phyloP scores from a whole-genome alignment of 1,284 basidiomycete genomes.

The Moesziomyces aphidis region DNA sequence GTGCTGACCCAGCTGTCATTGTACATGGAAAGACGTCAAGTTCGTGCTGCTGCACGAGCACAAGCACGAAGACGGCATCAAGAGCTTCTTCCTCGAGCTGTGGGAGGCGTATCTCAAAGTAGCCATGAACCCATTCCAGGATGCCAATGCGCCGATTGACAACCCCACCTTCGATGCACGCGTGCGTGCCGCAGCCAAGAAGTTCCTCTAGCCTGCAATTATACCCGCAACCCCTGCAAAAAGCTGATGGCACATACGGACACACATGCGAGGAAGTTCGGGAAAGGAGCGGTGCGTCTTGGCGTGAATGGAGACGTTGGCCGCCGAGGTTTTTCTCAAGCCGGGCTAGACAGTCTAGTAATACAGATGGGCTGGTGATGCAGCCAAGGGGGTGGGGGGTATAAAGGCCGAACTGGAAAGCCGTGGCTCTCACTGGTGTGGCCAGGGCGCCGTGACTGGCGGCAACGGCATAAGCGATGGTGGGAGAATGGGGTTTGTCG shows the following conservation, averaged over 20 bases:
- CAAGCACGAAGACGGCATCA: slow-evolving; percentile 66
- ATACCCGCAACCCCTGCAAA: background rate
- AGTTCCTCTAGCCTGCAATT: slow-evolving; percentile 49
- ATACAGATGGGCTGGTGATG: background rate
- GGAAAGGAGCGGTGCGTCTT: slow-evolving; percentile 4
- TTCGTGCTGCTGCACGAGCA: slow-evolving; percentile 66
- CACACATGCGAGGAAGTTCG: too few species aligned
- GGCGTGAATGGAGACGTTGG: slow-evolving; percentile 12
- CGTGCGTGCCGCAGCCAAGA: slow-evolving; percentile 56
- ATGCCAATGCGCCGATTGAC: slow-evolving; percentile 55
- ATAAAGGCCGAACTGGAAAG: background rate
- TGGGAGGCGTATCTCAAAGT: slow-evolving; percentile 65
- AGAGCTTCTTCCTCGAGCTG: slow-evolving; percentile 65
- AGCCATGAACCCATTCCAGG: slow-evolving; percentile 64
- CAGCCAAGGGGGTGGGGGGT: background rate
- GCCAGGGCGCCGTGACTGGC: background rate
- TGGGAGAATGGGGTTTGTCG: background rate
- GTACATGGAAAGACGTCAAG: slow-evolving; percentile 52
- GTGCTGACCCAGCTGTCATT: background rate
- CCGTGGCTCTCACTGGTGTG: background rate
- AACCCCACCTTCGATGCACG: slow-evolving; percentile 55
- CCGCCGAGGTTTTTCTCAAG: background rate
- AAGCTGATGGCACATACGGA: background rate
- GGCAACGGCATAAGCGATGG: background rate
- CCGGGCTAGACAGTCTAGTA: background rate